Base-by-base conservation (phyloP, 768 basidiomycete species). In the Suillus subluteus region DNA sequence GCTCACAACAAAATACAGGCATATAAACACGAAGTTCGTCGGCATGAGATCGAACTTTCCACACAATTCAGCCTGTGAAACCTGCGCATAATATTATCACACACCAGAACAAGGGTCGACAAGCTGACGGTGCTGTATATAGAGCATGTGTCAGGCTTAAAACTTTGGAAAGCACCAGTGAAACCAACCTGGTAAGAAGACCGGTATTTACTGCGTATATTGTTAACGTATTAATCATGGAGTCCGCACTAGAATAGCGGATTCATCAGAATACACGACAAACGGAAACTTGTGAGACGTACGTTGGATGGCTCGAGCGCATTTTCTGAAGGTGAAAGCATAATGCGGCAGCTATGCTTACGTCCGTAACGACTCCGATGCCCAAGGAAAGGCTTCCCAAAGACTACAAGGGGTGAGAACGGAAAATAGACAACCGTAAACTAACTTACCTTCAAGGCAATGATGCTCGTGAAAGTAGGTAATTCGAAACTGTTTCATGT, bases 191-290 rank as follows among this genome's bases (percentile, higher is more conserved):
- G n/a, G 89, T 90, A 44, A 91, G 62, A 6, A 80, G 77, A 23
- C 89, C 89, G 0, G 88, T 90, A 67, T 86, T 88, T 50, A 90
- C 76, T 18, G 88, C 87, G 66, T 88, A 88, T n/a, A 87, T 70
- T 9, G 80, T 86, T 38, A 91, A 75, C 3, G 71, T 81, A 66
- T 84, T 87, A 43, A 90, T 82, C n/a, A 89, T 75, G 1, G 86
- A 81, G 73, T 89, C 83, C 37, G 84, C 82, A 62, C 87, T 89
- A 71, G 12, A 35, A 32, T 2, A 16, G 1, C 37, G 43, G 23
- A 44, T 30, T 1, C 6, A 40, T 75, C 37, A 71, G 50, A 35
- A 30, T 44, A 43, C 26, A 5, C 32, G 6, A 21, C 52, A 12
- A 58, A 9, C 7, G n/a, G 8, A 16, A 9, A 65, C 38, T 62